Percentiles rank a stretch among this genome's conserved stretches.
These are phyloP conservation scores for Cladophialophora immunda DNA, from an alignment of 2,329 filamentous ascomycete species.

Conservation along the genomic window DNA sequence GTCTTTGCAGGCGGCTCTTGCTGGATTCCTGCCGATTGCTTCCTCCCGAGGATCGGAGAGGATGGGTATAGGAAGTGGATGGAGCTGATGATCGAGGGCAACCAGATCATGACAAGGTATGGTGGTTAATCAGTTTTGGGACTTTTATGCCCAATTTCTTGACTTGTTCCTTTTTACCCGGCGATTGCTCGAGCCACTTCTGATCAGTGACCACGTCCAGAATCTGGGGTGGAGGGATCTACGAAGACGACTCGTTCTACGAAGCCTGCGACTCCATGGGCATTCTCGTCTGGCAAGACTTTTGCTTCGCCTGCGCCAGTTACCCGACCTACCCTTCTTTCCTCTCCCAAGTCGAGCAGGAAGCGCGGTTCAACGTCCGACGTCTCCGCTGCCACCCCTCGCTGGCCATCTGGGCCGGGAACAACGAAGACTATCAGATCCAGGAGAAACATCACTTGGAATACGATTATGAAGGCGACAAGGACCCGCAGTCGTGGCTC, in stretches of 20 bases:
- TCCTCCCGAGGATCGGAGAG: slow-evolving; percentile 63
- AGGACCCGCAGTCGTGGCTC: slow-evolving; percentile 82
- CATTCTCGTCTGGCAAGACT: slow-evolving; percentile 88
- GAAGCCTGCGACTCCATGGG: slow-evolving; percentile 79
- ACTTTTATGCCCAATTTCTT: not conserved
- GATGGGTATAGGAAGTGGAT: slow-evolving; percentile 68
- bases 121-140: not conserved
- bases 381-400: slow-evolving; percentile 84
- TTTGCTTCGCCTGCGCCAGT: slow-evolving; percentile 80
- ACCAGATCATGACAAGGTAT: slow-evolving; percentile 66
- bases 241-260: slow-evolving; percentile 78
- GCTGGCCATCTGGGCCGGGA: slow-evolving; percentile 88
- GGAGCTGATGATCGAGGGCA: slow-evolving; percentile 65
- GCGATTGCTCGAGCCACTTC: not conserved
- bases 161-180: not conserved
- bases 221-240: slow-evolving; percentile 80
- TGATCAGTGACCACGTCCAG: slow-evolving; percentile 34
- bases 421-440: slow-evolving; percentile 94
- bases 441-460: slow-evolving; percentile 81
- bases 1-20: slow-evolving; percentile 73
- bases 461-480: slow-evolving; percentile 78
- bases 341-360: slow-evolving; percentile 68
- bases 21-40: slow-evolving; percentile 72
- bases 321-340: slow-evolving; percentile 74
- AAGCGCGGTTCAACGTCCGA: slow-evolving; percentile 71